phyloP scores from a whole-genome alignment of 2,329 filamentous ascomycete genomes.

The Rutstroemia sp. region DNA sequence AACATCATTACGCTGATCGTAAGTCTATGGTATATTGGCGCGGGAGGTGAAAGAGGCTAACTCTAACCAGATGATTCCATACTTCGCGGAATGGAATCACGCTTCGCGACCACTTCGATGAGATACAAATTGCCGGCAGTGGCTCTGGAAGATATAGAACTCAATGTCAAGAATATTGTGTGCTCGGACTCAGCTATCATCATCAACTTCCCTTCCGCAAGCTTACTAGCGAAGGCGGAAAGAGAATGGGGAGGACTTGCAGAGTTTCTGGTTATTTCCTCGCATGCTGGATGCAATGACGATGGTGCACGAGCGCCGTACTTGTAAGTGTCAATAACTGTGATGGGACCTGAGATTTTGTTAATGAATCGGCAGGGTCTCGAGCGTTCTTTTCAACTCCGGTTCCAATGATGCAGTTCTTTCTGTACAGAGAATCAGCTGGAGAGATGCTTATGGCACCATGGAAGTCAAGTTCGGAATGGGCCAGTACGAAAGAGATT shows the following conservation, averaged over 20 bases:
- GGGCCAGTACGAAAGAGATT: constrained; percentile 4
- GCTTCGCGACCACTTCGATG: constrained; percentile 15
- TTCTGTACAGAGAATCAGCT: constrained; percentile 6
- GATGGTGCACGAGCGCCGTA: constrained; percentile 3
- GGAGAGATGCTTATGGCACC: constrained; percentile 12
- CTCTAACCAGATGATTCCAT: neutral
- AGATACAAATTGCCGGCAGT: constrained; percentile 16
- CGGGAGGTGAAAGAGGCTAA: neutral
- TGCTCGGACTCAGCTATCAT: constrained; percentile 12
- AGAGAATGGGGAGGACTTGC: neutral
- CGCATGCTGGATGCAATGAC: constrained; percentile 1
- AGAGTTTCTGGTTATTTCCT: constrained; percentile 5
- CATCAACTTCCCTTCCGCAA: neutral
- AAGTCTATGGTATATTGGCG: neutral
- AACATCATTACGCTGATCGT: constrained; percentile 17
- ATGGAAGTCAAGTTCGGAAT: constrained; percentile 17
- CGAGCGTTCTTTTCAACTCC: neutral
- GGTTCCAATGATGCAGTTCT: neutral
- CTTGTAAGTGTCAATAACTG: neutral
- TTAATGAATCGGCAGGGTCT: neutral
- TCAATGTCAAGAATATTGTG: constrained; percentile 2
- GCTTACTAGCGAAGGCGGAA: neutral
- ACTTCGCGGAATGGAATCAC: constrained; percentile 6
- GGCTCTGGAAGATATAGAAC: constrained; percentile 16
- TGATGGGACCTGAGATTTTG: neutral